Evolutionary conservation across 305 asterid genomes (phyloP), one percentile per base, ranked within the genome.

Genomic region (Rubia peregrina): DNA sequence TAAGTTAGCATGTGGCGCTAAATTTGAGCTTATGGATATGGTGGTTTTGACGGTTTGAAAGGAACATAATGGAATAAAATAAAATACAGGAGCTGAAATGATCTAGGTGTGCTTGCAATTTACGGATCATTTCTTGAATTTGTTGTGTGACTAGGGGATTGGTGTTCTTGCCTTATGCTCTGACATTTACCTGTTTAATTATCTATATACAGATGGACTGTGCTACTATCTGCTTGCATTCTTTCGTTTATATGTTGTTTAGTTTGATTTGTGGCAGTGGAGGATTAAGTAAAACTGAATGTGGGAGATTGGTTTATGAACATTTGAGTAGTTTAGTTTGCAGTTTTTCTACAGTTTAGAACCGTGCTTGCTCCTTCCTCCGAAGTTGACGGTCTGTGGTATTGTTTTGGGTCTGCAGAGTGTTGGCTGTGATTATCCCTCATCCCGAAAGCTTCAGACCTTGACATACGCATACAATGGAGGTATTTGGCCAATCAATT

Each of bases 401-500:
- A 74, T 85, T 88, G 76, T 80, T 81, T 80, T 81, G 76, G 87
- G 83, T 81, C 80, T 85, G 87, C 96, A 89, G 96, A 88, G 79
- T 77, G 78, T 83, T 80, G 59, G 71, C 64, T 79, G 72, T 68
- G 22, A 56, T 75, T 76, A 73, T 74, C 17, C 16, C 51, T 51
- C 49, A 22, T 3, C 26, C 65, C 74, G 56, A 48, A 73, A 43
- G 76, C 67, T 75, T 42, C 76, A 53, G 70, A 69, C 51, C 57
- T 69, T 61, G 41, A 57, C 67, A 71, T 38, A 79, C 83, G 75
- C 73, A 7, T 38, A 63, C 21, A 22, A 91, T 91, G 98, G 98
- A 91, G 97, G 95, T 87, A 84, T 83, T 89, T 86, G 98, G 98
- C 48, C 88, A 89, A 84, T 87, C 91, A 78, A 75, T 85, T 93